Conservation (phyloP, 1,284 basidiomycete species). For the Cystobasidium pallidum region DNA sequence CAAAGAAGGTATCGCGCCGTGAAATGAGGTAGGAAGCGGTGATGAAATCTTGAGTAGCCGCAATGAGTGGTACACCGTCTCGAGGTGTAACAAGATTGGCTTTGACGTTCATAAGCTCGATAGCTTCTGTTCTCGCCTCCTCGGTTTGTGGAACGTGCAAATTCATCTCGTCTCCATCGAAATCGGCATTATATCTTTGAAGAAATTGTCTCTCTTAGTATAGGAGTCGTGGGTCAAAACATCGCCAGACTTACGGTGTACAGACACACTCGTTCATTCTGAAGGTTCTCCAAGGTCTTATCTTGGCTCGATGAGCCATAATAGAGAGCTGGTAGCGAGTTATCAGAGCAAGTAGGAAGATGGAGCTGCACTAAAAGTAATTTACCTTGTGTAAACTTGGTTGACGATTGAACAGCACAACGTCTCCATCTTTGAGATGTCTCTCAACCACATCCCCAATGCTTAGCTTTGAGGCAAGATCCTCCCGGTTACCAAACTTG, state of each 20-base stretch:
- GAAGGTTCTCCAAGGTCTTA: slow-evolving; percentile 97
- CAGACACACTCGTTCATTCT: slow-evolving; percentile 99
- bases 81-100: slow-evolving; percentile 96
- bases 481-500: slow-evolving; percentile 72
- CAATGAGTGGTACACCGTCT: slow-evolving; percentile 97
- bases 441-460: slow-evolving; percentile 90
- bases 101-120: slow-evolving; percentile 97
- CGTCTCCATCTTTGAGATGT: slow-evolving; percentile 93
- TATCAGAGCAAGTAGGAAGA: neutral
- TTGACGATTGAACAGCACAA: slow-evolving; percentile 98
- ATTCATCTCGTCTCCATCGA: slow-evolving; percentile 99
- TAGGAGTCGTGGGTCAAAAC: too few relatives aligned
- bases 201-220: neutral
- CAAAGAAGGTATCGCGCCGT: slow-evolving; percentile 88
- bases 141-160: slow-evolving; percentile 98
- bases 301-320: slow-evolving; percentile 96
- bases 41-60: slow-evolving; percentile 98
- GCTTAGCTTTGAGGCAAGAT: slow-evolving; percentile 71
- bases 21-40: slow-evolving; percentile 96
- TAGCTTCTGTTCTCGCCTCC: slow-evolving; percentile 95
- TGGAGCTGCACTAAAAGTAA: neutral
- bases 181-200: slow-evolving; percentile 92
- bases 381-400: slow-evolving; percentile 84
- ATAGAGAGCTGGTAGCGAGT: slow-evolving; percentile 79
- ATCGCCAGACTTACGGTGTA: slow-evolving; percentile 70